Evolutionary conservation across 352 stramenopile species (phyloP).

Genomic region (Aphanomyces invadans): DNA sequence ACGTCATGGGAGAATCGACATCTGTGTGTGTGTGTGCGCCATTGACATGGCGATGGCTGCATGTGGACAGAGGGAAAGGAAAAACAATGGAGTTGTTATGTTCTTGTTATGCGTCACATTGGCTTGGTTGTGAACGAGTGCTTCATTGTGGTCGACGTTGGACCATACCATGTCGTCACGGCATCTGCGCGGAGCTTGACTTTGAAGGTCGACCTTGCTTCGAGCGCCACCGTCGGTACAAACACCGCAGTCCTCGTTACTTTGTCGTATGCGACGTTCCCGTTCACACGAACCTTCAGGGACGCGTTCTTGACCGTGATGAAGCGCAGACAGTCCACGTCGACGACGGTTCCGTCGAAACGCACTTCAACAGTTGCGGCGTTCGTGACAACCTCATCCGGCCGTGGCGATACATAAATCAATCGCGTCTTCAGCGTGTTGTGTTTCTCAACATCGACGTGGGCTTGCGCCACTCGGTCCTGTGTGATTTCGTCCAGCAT

Average conservation of each 20-base stretch:
- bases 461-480: background rate
- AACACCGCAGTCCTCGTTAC: background rate
- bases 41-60: no score
- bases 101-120: background rate
- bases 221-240: constrained; percentile 4
- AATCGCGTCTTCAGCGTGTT: constrained; percentile 15
- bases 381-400: background rate
- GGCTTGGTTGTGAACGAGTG: constrained; percentile 12
- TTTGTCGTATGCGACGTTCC: background rate
- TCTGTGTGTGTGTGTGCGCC: no score
- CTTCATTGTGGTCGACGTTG: constrained; percentile 4
- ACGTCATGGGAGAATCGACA: background rate
- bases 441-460: background rate
- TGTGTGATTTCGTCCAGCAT: background rate
- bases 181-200: constrained; percentile 13
- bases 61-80: no score
- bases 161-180: background rate
- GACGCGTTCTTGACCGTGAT: constrained; percentile 20
- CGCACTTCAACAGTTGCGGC: background rate
- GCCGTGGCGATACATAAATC: background rate
- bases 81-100: background rate
- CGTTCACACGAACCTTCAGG: constrained; percentile 3
- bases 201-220: constrained; percentile 18
- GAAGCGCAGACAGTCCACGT: constrained; percentile 19
- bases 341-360: constrained; percentile 3